Evolutionary conservation across 1,284 basidiomycete genomes (phyloP).

Genomic region (Cutaneotrichosporon sp.): DNA sequence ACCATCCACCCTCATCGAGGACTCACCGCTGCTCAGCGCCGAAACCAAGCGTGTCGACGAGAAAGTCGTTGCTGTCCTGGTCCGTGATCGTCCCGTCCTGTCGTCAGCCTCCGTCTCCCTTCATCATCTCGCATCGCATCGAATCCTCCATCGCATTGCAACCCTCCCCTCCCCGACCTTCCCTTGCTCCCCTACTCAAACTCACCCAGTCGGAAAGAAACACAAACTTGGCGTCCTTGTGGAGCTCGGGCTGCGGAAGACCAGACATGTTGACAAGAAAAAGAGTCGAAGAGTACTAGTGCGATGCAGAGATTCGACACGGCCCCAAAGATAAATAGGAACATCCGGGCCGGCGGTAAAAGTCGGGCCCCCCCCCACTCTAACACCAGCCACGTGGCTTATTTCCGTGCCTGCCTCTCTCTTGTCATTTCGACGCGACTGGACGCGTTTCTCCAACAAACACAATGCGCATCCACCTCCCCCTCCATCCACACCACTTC

Average conservation of each 20-base stretch:
- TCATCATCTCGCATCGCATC: neutral
- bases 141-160: neutral
- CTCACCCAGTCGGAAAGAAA: slow-evolving; percentile 84
- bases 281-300: neutral
- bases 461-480: slow-evolving; percentile 52
- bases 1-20: too few species aligned
- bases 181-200: slow-evolving; percentile 22
- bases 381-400: neutral
- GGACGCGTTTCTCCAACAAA: neutral
- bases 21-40: slow-evolving; percentile 31
- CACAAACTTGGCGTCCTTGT: slow-evolving; percentile 76
- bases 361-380: neutral
- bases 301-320: neutral
- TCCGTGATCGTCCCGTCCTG: slow-evolving; percentile 89
- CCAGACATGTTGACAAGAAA: slow-evolving; percentile 34
- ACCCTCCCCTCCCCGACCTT: neutral
- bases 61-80: slow-evolving; percentile 79
- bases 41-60: slow-evolving; percentile 60
- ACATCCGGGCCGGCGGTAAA: neutral
- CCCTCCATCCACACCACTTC: slow-evolving; percentile 44
- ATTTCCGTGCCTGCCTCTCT: neutral
- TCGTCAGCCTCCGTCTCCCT: slow-evolving; percentile 34
- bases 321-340: neutral
- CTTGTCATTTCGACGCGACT: neutral
- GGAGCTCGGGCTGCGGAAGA: slow-evolving; percentile 73